Conservation (phyloP, 192 early-diverging fungal species). For the Coemansia sp. region DNA sequence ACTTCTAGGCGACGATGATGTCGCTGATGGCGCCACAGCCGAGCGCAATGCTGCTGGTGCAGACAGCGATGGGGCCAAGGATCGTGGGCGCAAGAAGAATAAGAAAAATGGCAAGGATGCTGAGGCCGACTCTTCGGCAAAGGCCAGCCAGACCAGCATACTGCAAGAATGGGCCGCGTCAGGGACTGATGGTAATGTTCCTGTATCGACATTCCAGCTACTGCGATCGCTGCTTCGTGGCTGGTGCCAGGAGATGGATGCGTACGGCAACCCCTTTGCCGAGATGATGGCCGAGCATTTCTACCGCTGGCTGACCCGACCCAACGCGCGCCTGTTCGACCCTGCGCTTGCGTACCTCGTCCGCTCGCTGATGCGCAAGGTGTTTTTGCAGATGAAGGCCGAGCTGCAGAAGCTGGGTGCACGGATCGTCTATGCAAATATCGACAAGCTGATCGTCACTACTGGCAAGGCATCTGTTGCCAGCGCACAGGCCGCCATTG, state of each 20-base stretch:
- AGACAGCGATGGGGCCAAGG: background rate
- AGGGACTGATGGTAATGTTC: slow-evolving; percentile 33
- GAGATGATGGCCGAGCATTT: slow-evolving; percentile 81
- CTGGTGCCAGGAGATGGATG: slow-evolving; percentile 74
- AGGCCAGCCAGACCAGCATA: background rate
- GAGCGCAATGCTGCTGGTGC: background rate
- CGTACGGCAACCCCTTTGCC: slow-evolving; percentile 64
- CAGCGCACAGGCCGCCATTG: slow-evolving; percentile 71
- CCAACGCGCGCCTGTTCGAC: slow-evolving; percentile 78
- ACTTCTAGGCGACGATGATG: slow-evolving; percentile 18
- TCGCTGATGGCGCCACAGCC: background rate
- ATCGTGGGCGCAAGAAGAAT: background rate
- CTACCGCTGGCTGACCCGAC: slow-evolving; percentile 84
- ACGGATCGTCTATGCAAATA: slow-evolving; percentile 73
- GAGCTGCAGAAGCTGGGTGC: slow-evolving; percentile 80
- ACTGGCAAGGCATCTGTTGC: slow-evolving; percentile 76
- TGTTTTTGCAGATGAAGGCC: slow-evolving; percentile 78
- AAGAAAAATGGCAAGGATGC: slow-evolving; percentile 2
- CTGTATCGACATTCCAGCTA: slow-evolving; percentile 62
- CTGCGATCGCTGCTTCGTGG: slow-evolving; percentile 74
- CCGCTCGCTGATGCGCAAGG: slow-evolving; percentile 86
- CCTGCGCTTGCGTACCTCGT: slow-evolving; percentile 76
- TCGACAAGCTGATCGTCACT: slow-evolving; percentile 77
- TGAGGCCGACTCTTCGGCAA: background rate
- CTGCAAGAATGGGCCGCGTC: slow-evolving; percentile 2